phyloP scores from a whole-genome alignment of 2,329 filamentous ascomycete genomes.

The Microcyclospora tardicrescens region DNA sequence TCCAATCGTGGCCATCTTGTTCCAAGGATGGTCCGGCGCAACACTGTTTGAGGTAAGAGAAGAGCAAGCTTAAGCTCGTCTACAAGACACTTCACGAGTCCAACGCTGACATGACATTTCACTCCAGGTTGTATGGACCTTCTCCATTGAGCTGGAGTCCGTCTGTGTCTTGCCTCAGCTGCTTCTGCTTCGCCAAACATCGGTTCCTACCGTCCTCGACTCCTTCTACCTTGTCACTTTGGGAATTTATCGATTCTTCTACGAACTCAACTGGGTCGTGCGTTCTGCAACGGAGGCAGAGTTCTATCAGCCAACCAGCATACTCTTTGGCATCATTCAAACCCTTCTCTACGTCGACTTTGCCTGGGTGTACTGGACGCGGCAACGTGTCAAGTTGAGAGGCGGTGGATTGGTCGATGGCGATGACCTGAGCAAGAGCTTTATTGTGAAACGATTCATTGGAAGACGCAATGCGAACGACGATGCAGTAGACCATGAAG shows the following conservation, averaged over 20 bases:
- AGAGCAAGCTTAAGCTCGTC: background rate
- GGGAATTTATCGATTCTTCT: constrained; percentile 76
- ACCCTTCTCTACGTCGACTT: constrained; percentile 87
- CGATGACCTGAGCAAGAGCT: constrained; percentile 75
- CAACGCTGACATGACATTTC: background rate
- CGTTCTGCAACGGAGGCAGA: constrained; percentile 42
- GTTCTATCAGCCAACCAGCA: constrained; percentile 54
- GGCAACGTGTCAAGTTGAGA: constrained; percentile 86
- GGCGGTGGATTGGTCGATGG: constrained; percentile 79
- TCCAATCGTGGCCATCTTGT: constrained; percentile 60
- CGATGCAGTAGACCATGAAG: constrained; percentile 50
- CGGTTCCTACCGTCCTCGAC: constrained; percentile 87
- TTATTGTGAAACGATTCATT: constrained; percentile 68
- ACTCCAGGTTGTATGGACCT: constrained; percentile 63
- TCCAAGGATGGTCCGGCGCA: constrained; percentile 31
- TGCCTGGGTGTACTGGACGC: constrained; percentile 89
- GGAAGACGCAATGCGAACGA: constrained; percentile 40
- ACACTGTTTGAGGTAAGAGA: constrained; percentile 19
- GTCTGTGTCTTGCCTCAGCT: constrained; percentile 84
- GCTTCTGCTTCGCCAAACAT: constrained; percentile 83
- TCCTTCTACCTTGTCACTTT: constrained; percentile 88
- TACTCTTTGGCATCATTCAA: constrained; percentile 80
- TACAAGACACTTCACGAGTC: background rate
- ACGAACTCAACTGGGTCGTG: constrained; percentile 72
- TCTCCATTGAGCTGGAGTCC: constrained; percentile 85